Conservation (phyloP, 2,329 filamentous ascomycete genomes). For the Emmonsiellopsis sp. region DNA sequence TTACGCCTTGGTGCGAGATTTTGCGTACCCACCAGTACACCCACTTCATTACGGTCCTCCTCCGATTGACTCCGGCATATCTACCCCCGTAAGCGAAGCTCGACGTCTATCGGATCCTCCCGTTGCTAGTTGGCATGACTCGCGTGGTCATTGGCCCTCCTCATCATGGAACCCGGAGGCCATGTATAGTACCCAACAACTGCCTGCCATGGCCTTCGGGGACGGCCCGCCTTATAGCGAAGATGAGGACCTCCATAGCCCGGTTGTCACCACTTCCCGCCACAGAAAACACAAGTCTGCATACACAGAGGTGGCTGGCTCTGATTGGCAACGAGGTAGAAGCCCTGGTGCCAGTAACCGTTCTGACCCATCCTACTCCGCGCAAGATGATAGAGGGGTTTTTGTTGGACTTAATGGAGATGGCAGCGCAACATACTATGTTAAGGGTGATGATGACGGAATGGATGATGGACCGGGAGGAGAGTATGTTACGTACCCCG, state of each 20-base stretch:
- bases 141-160: conserved; percentile 48
- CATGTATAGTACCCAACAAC: conserved; percentile 56
- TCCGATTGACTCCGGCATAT: conserved; percentile 66
- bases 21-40: conserved; percentile 76
- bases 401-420: conserved; percentile 60
- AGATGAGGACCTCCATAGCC: conserved; percentile 89
- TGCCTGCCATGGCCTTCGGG: conserved; percentile 74
- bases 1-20: conserved; percentile 90
- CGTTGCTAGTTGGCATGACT: conserved; percentile 64
- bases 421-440: conserved; percentile 66
- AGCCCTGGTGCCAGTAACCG: conserved; percentile 39
- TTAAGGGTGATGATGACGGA: conserved; percentile 57
- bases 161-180: conserved; percentile 39
- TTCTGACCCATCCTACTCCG: conserved; percentile 30
- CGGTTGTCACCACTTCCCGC: conserved; percentile 70
- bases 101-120: conserved; percentile 73
- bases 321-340: conserved; percentile 38
- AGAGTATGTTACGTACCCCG: conserved; percentile 71
- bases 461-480: conserved; percentile 60
- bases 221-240: conserved; percentile 91
- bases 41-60: conserved; percentile 92
- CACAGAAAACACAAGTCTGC: conserved; percentile 76
- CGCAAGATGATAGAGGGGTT: conserved; percentile 56
- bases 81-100: conserved; percentile 75
- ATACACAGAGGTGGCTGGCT: conserved; percentile 38